These are phyloP conservation scores for Termitomyces sp. DNA, from an alignment of 768 basidiomycete species.

Conservation along the genomic window DNA sequence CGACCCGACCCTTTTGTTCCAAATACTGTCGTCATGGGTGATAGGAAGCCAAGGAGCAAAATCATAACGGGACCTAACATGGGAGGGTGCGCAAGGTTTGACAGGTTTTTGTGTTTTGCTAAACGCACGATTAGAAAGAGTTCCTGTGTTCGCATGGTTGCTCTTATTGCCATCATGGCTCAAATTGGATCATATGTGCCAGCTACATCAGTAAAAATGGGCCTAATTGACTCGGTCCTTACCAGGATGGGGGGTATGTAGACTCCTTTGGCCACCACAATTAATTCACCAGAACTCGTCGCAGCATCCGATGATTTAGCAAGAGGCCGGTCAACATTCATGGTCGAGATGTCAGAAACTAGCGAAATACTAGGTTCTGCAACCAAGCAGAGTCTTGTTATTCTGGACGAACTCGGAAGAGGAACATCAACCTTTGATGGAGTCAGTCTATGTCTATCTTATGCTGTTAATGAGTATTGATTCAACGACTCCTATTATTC, in stretches of 20 bases:
- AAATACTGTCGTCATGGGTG: slow-evolving; percentile 69
- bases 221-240: slow-evolving; percentile 79
- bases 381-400: slow-evolving; percentile 73
- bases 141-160: slow-evolving; percentile 75
- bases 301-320: slow-evolving; percentile 84
- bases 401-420: slow-evolving; percentile 86
- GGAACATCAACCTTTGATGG: slow-evolving; percentile 95
- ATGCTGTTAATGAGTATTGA: background rate
- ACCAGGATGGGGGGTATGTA: slow-evolving; percentile 84
- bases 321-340: slow-evolving; percentile 88
- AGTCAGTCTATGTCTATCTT: slow-evolving; percentile 23
- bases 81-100: slow-evolving; percentile 48
- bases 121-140: slow-evolving; percentile 55
- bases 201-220: slow-evolving; percentile 64
- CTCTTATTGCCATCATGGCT: slow-evolving; percentile 74
- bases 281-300: background rate
- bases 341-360: slow-evolving; percentile 96
- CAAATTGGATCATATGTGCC: slow-evolving; percentile 96
- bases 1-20: slow-evolving; percentile 81
- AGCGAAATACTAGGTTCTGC: slow-evolving; percentile 81
- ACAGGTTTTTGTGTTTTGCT: background rate
- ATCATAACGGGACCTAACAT: slow-evolving; percentile 85
- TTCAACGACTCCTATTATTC: background rate
- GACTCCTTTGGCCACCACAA: background rate
- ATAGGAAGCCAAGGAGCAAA: slow-evolving; percentile 45